A percentile compares a stretch with the other conserved stretches of the same genome.
Evolutionary conservation across 2,329 filamentous ascomycete species (phyloP).

Genomic region (Ceratocystis papillata): DNA sequence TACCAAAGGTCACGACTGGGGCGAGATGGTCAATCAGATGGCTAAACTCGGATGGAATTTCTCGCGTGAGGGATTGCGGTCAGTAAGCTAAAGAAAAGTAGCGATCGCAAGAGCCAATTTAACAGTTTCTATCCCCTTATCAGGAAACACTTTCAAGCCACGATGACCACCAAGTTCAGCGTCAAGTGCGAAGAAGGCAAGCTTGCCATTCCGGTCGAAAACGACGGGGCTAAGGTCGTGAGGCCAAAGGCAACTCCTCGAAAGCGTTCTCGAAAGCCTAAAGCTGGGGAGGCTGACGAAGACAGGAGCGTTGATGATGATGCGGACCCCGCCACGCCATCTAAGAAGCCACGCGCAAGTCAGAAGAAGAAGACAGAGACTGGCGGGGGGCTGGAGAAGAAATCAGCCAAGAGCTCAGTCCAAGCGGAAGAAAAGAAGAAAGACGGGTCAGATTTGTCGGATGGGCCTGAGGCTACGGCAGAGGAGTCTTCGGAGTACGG

Average conservation of each 20-base stretch:
- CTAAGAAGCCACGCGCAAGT: not conserved
- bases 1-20: constrained; percentile 10
- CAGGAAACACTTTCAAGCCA: constrained; percentile 16
- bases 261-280: not conserved
- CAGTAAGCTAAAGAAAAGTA: not conserved
- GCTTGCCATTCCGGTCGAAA: not conserved
- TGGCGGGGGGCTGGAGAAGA: not conserved
- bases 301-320: not conserved
- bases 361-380: not conserved
- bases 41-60: constrained; percentile 10
- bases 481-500: not conserved
- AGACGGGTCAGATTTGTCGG: not conserved
- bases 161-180: not conserved
- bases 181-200: not conserved
- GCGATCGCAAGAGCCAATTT: not conserved
- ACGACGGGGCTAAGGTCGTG: not conserved
- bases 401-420: not conserved
- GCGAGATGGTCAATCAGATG: constrained; percentile 9
- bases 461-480: not conserved
- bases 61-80: constrained; percentile 12
- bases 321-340: not conserved
- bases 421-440: not conserved
- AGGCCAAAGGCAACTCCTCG: not conserved
- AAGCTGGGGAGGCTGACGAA: not conserved
- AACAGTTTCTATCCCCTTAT: not conserved